These are phyloP conservation scores for Pythium utonaiense DNA, from an alignment of 352 stramenopile genomes.

Conservation along the genomic window DNA sequence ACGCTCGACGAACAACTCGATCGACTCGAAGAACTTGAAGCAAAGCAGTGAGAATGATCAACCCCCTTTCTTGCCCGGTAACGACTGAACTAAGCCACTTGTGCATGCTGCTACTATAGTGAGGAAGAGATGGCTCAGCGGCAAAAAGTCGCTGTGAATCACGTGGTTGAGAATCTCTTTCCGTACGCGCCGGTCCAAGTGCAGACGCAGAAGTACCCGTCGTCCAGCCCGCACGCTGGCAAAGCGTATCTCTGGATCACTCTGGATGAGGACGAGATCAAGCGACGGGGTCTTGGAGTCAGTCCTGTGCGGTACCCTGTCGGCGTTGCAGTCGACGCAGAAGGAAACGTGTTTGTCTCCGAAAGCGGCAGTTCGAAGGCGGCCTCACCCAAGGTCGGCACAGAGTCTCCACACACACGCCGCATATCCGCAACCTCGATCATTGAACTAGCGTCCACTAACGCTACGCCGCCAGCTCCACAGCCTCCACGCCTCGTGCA, in stretches of 20 bases:
- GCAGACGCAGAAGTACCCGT: conserved; percentile 68
- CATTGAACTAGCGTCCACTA: conserved; percentile 45
- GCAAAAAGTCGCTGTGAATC: conserved; percentile 49
- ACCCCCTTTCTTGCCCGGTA: not conserved
- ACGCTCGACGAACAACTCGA: conserved; percentile 43
- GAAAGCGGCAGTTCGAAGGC: conserved; percentile 19
- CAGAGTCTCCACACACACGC: conserved; percentile 21
- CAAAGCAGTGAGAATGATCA: conserved; percentile 30
- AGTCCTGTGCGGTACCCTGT: conserved; percentile 63
- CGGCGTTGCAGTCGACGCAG: conserved; percentile 56
- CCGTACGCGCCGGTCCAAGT: conserved; percentile 73
- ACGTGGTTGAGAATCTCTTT: conserved; percentile 78
- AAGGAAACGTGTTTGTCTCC: conserved; percentile 75
- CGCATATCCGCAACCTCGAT: conserved; percentile 69
- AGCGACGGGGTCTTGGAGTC: conserved; percentile 33
- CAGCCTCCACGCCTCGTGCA: conserved; percentile 45
- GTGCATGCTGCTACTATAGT: conserved; percentile 15
- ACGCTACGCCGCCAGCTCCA: conserved; percentile 30
- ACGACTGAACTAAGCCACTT: too few species aligned
- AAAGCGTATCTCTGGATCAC: conserved; percentile 77
- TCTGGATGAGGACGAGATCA: conserved; percentile 65
- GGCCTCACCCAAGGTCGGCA: not conserved
- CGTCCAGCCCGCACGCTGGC: conserved; percentile 45
- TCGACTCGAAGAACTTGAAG: conserved; percentile 51
- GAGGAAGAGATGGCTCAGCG: conserved; percentile 42